A percentile compares a stretch with the other conserved stretches of the same genome.
Evolutionary conservation across 2,329 filamentous ascomycete genomes (phyloP).

Genomic region (Pseudogymnoascus sp.): DNA sequence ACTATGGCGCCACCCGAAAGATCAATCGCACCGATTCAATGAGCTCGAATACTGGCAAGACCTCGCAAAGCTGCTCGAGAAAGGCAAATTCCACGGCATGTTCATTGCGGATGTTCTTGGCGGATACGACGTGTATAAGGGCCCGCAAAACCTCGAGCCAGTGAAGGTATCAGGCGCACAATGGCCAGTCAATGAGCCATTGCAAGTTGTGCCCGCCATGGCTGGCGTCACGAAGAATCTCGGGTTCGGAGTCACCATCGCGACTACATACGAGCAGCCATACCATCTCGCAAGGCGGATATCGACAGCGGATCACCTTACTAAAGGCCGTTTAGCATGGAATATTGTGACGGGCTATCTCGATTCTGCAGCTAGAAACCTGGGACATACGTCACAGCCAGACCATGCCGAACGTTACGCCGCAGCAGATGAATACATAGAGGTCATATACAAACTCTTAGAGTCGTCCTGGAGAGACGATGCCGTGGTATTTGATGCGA

Average conservation of each 20-base stretch:
- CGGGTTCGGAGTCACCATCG: constrained; percentile 60
- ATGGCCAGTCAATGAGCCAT: constrained; percentile 63
- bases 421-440: constrained; percentile 55
- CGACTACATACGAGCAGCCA: constrained; percentile 61
- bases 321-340: constrained; percentile 44
- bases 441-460: constrained; percentile 58
- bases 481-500: constrained; percentile 52
- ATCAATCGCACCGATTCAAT: constrained; percentile 55
- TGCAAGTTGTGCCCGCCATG: constrained; percentile 57
- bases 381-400: constrained; percentile 49
- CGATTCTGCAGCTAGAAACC: constrained; percentile 56
- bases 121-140: constrained; percentile 62
- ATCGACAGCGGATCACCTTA: constrained; percentile 57
- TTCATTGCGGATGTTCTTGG: constrained; percentile 61
- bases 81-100: constrained; percentile 56
- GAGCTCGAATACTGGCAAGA: constrained; percentile 53
- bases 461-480: constrained; percentile 60
- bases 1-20: constrained; percentile 56
- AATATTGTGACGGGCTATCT: constrained; percentile 61
- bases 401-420: constrained; percentile 60
- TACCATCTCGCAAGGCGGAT: constrained; percentile 58
- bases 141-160: constrained; percentile 49
- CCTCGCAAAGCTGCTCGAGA: constrained; percentile 51
- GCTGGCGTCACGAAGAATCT: constrained; percentile 58
- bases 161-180: constrained; percentile 56